Evolutionary conservation across 140 eudicot genomes (phyloP), one percentile per base, ranked within the genome.

Genomic region (Eryngium alpinum): DNA sequence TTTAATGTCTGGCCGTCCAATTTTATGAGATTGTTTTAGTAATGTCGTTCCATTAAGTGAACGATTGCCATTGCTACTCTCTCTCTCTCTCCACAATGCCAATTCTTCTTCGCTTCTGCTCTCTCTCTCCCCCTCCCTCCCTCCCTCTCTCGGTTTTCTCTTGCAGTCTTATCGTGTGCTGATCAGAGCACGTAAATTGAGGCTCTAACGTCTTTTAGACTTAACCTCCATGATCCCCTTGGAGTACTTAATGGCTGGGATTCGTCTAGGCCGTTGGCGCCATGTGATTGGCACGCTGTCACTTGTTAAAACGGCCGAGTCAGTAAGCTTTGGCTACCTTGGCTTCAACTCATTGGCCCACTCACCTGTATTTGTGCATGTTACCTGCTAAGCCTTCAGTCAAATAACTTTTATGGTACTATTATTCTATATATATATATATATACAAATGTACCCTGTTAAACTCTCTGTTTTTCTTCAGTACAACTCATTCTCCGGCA

Each of bases 271-370:
- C 81, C 88, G 18, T 70, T 81, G 19, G 97, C 98, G 72, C 98
- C 98, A n/a, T 94, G 98, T 82, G 96, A 91, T 88, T 94, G 98
- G 98, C 96, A 89, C 33, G 98, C 97, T 21, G 87, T 94, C 83
- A 28, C 77, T 27, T 91, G 98, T 85, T 81, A 79, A 81, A 63
- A 63, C 70, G 82, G 90, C 85, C 89, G 73, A 19, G 98, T 92
- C 51, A 85, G 44, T 6, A 93, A 91, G 82, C 87, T 94, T 28
- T 90, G 94, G 16, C 89, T 94, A 18, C 96, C 96, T 17, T 85
- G 87, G 0, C 90, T 92, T 49, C 90, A 82, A 71, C 92, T 94
- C 81, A 72, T 83, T 50, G 98, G 98, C 22, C 84, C 84, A 4
- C 84, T 94, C 32, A 60, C 94, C 19, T 72, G 79, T 15, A 83